Conservation (phyloP, 2,329 filamentous ascomycete genomes). For the Microcyclosporella mali region DNA sequence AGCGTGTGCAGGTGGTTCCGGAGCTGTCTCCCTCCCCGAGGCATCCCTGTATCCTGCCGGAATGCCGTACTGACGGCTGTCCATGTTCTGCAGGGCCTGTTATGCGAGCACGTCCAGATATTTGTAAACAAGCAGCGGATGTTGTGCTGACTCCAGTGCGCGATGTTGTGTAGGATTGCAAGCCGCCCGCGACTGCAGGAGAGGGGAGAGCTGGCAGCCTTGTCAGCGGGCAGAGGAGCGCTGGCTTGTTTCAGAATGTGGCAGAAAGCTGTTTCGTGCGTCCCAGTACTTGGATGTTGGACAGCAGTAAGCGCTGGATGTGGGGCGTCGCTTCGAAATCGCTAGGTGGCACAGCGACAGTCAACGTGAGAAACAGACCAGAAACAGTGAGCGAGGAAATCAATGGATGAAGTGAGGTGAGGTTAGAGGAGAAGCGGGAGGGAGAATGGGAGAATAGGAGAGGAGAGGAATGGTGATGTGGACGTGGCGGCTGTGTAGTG, state of each 20-base stretch:
- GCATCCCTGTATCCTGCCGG: slow-evolving; percentile 13
- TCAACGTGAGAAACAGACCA: not conserved
- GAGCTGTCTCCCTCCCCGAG: slow-evolving; percentile 5
- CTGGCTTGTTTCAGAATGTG: not conserved
- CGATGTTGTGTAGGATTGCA: not conserved
- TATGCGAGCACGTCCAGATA: not conserved
- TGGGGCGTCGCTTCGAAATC: not conserved
- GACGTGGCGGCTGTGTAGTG: too few species aligned
- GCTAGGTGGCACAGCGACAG: not conserved
- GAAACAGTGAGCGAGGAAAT: too few species aligned
- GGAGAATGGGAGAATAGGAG: too few species aligned
- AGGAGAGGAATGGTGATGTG: too few species aligned
- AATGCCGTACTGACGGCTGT: slow-evolving; percentile 20
- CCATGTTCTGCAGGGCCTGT: slow-evolving; percentile 9
- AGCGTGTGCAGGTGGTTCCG: slow-evolving; percentile 8
- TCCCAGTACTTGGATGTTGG: not conserved
- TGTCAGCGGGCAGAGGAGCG: not conserved
- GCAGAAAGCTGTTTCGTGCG: not conserved
- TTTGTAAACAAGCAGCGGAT: not conserved
- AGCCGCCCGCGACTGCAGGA: not conserved
- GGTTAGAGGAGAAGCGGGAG: too few species aligned
- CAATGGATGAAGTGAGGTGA: too few species aligned
- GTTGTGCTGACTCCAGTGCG: not conserved
- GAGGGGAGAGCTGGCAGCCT: not conserved
- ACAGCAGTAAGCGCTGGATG: not conserved